Percentiles rank a stretch among this genome's conserved stretches.
These are phyloP conservation scores for Dendrobium nobile DNA, from an alignment of 106 monocot species.

Conservation along the genomic window DNA sequence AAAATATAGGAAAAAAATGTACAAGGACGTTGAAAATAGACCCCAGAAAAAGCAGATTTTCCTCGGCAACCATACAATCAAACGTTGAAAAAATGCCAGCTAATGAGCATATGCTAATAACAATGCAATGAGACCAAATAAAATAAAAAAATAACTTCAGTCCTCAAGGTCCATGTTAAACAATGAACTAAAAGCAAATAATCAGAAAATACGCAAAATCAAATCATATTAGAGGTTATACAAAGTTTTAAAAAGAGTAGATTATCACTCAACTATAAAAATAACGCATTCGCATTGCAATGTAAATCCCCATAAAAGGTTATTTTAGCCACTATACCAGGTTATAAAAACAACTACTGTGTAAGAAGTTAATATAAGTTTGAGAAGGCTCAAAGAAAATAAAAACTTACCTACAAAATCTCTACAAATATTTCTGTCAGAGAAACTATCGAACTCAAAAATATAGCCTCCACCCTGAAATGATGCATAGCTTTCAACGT, in stretches of 20 bases:
- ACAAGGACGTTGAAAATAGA: not conserved
- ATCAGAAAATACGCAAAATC: not conserved
- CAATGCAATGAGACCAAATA: not conserved
- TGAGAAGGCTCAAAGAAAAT: not conserved
- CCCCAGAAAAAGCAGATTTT: not conserved
- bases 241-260: not conserved
- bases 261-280: not conserved
- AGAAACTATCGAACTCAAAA: slow-evolving; percentile 89
- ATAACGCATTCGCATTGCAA: not conserved
- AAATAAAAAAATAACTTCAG: not conserved
- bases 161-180: not conserved
- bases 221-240: not conserved
- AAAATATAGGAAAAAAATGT: not conserved
- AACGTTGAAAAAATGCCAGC: not conserved
- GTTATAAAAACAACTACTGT: not conserved
- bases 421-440: slow-evolving; percentile 79
- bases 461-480: slow-evolving; percentile 83
- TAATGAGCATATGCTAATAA: not conserved
- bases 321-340: not conserved
- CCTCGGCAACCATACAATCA: not conserved
- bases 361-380: not conserved
- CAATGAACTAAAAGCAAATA: not conserved
- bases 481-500: not conserved
- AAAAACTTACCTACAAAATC: slow-evolving; percentile 82
- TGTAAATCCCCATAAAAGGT: not conserved